Evolutionary conservation across 192 early-diverging fungal genomes (phyloP).

Genomic region (Coemansia sp.): DNA sequence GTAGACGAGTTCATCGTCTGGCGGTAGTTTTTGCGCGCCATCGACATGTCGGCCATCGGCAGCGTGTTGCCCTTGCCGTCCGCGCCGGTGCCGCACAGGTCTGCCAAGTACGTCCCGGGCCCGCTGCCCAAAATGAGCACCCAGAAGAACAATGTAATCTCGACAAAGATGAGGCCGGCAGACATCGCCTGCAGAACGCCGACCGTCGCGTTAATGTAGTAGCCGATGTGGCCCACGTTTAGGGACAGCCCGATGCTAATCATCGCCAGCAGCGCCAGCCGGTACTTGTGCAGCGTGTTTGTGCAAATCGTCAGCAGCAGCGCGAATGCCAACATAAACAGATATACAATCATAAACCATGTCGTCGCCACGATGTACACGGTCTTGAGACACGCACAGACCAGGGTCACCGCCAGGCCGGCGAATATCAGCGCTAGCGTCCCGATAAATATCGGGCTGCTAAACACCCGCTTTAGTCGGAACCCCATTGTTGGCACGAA

Average conservation of each 20-base stretch:
- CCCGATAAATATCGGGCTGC: constrained; percentile 48
- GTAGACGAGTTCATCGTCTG: constrained; percentile 30
- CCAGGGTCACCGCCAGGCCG: constrained; percentile 29
- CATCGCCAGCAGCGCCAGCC: constrained; percentile 47
- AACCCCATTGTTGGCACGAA: constrained; percentile 5
- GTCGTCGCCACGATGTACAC: constrained; percentile 37
- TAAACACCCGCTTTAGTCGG: constrained; percentile 26
- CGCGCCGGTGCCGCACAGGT: constrained; percentile 36
- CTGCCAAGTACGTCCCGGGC: constrained; percentile 54
- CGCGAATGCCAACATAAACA: constrained; percentile 19
- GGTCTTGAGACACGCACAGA: constrained; percentile 40
- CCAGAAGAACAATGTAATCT: constrained; percentile 62
- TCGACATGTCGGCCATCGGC: constrained; percentile 18
- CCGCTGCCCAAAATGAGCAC: constrained; percentile 66
- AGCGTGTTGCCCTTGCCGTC: constrained; percentile 31
- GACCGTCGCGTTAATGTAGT: constrained; percentile 49
- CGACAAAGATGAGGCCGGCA: constrained; percentile 51
- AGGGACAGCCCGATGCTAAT: constrained; percentile 37
- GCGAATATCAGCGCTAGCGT: constrained; percentile 43
- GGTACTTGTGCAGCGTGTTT: constrained; percentile 45
- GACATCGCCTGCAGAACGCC: constrained; percentile 48
- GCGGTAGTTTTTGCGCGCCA: constrained; percentile 40
- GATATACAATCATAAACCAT: constrained; percentile 50
- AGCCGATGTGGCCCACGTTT: constrained; percentile 44
- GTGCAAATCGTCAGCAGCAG: constrained; percentile 28